Evolutionary conservation across 225 moss, liverwort and hornwort species (phyloP).

Genomic region (Pleurozium schreberi): DNA sequence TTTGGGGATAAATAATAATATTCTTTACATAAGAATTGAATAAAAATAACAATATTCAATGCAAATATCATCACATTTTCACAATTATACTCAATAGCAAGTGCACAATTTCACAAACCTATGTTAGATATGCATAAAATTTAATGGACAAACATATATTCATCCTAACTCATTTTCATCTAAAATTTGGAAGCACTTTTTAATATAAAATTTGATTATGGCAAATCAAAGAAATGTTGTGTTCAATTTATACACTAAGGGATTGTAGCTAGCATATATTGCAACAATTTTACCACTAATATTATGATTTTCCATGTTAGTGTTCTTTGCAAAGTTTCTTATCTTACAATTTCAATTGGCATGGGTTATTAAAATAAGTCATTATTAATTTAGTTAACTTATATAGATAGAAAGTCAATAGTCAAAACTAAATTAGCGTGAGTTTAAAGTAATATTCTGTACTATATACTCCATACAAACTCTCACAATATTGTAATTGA

Average conservation of each 20-base stretch:
- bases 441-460: neutral
- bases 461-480: neutral
- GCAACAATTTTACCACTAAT: neutral
- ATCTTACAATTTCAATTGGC: too few species aligned
- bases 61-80: neutral
- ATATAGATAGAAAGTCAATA: too few species aligned
- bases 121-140: accelerated
- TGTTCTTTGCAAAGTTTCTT: neutral
- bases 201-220: neutral
- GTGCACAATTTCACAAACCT: neutral
- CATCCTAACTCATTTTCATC: neutral
- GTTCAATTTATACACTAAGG: neutral
- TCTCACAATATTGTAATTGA: too few species aligned
- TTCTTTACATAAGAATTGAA: neutral
- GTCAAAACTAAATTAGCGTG: neutral
- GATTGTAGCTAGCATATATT: neutral
- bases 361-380: too few species aligned
- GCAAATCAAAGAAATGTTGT: neutral
- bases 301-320: neutral
- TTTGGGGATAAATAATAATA: neutral
- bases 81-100: neutral
- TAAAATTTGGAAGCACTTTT: neutral
- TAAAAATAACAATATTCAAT: neutral
- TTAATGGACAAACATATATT: neutral
- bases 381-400: too few species aligned